These are phyloP conservation scores for Pythium pyrilobum DNA, from an alignment of 352 stramenopile species.

Conservation along the genomic window DNA sequence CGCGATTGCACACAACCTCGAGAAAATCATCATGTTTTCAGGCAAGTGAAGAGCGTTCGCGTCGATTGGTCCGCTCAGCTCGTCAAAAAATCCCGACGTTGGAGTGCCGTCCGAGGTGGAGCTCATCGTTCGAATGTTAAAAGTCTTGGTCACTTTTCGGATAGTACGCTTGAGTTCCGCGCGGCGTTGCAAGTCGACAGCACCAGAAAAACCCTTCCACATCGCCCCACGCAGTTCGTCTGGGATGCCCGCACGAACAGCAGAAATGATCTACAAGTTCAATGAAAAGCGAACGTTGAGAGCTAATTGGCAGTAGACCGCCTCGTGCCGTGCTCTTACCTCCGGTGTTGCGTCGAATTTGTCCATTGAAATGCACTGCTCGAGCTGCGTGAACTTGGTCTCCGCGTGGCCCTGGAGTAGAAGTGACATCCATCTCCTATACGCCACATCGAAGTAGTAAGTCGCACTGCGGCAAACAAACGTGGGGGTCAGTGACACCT, in stretches of 20 bases:
- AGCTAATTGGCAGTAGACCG: too few relatives aligned
- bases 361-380: conserved; percentile 58
- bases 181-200: conserved; percentile 46
- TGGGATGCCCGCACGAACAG: conserved; percentile 65
- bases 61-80: conserved; percentile 41
- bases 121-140: conserved; percentile 23
- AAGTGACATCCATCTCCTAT: conserved; percentile 63
- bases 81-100: conserved; percentile 35
- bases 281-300: too few relatives aligned
- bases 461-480: too few relatives aligned
- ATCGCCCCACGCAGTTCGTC: conserved; percentile 69
- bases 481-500: too few relatives aligned
- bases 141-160: conserved; percentile 42
- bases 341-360: conserved; percentile 63
- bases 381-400: conserved; percentile 79
- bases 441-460: neutral
- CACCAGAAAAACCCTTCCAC: conserved; percentile 74
- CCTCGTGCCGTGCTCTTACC: too few relatives aligned
- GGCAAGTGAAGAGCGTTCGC: conserved; percentile 29
- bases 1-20: conserved; percentile 45
- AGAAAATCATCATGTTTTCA: conserved; percentile 64
- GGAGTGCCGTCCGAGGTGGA: neutral
- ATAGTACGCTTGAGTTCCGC: conserved; percentile 56
- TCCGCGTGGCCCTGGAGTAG: conserved; percentile 71
- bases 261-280: conserved; percentile 60